These are phyloP conservation scores for Triangularia verruculosa DNA, from an alignment of 2,329 filamentous ascomycete genomes.

Conservation along the genomic window DNA sequence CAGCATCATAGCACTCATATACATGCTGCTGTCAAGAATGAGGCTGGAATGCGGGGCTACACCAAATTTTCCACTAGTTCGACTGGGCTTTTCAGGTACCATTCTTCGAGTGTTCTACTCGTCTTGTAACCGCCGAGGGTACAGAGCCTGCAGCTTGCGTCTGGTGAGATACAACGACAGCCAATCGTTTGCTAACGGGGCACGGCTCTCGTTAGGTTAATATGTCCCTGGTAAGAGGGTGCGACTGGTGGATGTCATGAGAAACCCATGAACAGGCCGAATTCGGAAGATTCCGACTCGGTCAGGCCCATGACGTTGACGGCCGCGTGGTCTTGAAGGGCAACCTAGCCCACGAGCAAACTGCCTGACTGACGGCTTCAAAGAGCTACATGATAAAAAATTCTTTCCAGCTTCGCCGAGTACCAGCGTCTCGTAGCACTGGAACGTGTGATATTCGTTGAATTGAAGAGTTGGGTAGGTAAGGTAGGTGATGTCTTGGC, in stretches of 20 bases:
- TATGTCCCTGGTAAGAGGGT: not conserved
- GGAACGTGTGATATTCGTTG: not conserved
- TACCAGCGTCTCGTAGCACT: not conserved
- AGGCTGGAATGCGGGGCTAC: not conserved
- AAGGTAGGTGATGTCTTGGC: not conserved
- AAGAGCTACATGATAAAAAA: not conserved
- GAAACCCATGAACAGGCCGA: not conserved
- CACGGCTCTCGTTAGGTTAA: slow-evolving; percentile 2
- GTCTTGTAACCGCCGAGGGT: slow-evolving; percentile 2
- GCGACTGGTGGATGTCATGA: no score
- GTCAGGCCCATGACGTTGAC: not conserved
- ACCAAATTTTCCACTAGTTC: not conserved
- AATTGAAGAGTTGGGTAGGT: not conserved
- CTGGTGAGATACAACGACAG: not conserved
- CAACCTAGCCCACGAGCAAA: not conserved
- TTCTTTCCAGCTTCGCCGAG: not conserved
- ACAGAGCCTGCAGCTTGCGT: not conserved
- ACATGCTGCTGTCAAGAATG: not conserved
- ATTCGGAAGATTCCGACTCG: not conserved
- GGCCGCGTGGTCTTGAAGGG: not conserved
- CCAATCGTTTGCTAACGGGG: slow-evolving; percentile 2
- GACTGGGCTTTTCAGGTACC: not conserved
- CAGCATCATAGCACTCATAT: not conserved
- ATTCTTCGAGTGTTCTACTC: not conserved
- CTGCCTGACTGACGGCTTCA: not conserved